Base-by-base conservation (phyloP, 805 yeast genomes). In the Kazachstania taianensis region DNA sequence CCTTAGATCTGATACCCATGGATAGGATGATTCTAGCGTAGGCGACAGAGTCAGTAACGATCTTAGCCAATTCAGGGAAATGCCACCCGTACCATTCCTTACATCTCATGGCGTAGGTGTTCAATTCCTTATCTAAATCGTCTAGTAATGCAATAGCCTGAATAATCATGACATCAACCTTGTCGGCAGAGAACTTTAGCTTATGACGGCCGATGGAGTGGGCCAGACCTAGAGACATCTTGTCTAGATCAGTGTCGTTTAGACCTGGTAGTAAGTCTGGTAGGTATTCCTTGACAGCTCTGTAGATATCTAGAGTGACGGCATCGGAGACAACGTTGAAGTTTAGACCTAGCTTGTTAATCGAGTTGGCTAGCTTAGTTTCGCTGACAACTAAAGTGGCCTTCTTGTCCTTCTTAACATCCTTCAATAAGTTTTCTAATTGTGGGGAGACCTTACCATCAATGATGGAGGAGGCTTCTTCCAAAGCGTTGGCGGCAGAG, bases 1-100 rank as follows among this genome's bases (percentile, higher is more conserved):
- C 95, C 55, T 83, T 85, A 37, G 95, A 72, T 70, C 98, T 78
- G 51, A 83, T 67, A 50, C 97, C 97, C 96, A 92, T 86, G 51
- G 79, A 71, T 65, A 86, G 73, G 57, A 92, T 83, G 50, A 86
- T 82, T 69, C 94, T 81, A 43, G 97, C 97, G 63, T 78, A 89
- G 32, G 96, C 96, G 52, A 84, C 89, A 48, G 95, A 87, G 66
- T 89, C 98, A 49, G 81, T 78, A 52, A 92, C 82, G 62, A 89
- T 85, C 73, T 92, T 92, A 54, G 96, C 96, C 76, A 92, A 76
- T 66, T 92, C 98, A 27, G 98, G 98, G 79, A 92, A 92, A 66
- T 92, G 98, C 98, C 98, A 92, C 48, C 98, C 98, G 67, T 92
- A 92, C 98, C 98, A 92, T 69, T 92, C 98, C 69, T 89, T 92